Percentiles rank a stretch among this genome's conserved stretches.
Conservation (phyloP, 1,284 basidiomycete genomes). For the Microbotryum silenes-acaulis region DNA sequence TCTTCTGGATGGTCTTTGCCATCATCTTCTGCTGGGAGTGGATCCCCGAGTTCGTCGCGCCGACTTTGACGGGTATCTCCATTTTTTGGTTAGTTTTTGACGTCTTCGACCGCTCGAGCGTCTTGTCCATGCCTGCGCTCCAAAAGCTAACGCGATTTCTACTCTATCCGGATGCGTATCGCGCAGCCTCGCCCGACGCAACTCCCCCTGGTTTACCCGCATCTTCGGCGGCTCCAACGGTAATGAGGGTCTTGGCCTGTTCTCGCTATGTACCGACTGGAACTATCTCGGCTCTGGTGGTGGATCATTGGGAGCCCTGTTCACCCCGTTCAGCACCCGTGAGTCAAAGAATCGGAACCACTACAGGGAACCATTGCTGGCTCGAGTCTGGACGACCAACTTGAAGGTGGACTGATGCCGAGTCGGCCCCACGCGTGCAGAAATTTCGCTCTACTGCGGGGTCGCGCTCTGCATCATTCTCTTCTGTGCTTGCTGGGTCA, state of each 20-base stretch:
- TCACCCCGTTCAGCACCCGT: conserved; percentile 29
- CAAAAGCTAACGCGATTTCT: too few species aligned
- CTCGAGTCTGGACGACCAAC: too few species aligned
- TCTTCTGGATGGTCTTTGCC: conserved; percentile 37
- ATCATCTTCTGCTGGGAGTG: conserved; percentile 38
- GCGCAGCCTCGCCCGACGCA: conserved; percentile 48
- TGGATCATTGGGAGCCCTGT: conserved; percentile 28
- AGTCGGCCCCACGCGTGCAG: too few species aligned
- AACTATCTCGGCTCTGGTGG: conserved; percentile 29
- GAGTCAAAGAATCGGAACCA: conserved; percentile 15
- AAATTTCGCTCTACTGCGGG: neutral
- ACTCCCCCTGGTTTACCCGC: conserved; percentile 53
- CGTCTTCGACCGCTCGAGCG: too few species aligned
- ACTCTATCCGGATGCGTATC: too few species aligned
- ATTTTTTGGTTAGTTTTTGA: conserved; percentile 44
- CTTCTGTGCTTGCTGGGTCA: conserved; percentile 47
- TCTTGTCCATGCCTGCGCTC: too few species aligned
- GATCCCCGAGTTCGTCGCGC: conserved; percentile 48
- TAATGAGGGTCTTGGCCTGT: conserved; percentile 57
- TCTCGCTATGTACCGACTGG: conserved; percentile 50
- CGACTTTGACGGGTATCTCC: conserved; percentile 40
- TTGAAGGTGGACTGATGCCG: too few species aligned
- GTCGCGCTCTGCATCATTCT: conserved; percentile 45
- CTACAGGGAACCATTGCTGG: too few species aligned
- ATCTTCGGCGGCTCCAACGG: conserved; percentile 56